These are phyloP conservation scores for Chalaropsis thielavioides DNA, from an alignment of 2,329 filamentous ascomycete species.

Conservation along the genomic window DNA sequence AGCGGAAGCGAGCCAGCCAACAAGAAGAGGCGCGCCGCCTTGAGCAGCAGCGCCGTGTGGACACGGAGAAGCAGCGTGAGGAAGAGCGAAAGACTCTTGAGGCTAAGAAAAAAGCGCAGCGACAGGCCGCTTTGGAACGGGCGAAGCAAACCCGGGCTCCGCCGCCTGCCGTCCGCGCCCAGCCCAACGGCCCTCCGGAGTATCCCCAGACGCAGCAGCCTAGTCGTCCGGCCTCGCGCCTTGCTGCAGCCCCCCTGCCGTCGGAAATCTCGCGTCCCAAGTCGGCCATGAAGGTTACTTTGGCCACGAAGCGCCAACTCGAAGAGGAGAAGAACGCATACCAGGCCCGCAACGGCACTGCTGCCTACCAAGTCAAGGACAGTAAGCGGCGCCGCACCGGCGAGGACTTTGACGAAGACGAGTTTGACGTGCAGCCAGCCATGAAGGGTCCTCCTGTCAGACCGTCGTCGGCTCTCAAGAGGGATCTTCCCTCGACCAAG, in stretches of 20 bases:
- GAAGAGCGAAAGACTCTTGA: slow-evolving; percentile 32
- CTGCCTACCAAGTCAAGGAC: slow-evolving; percentile 51
- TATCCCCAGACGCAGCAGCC: slow-evolving; percentile 27
- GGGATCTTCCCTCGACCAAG: slow-evolving; percentile 31
- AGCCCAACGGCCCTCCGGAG: slow-evolving; percentile 38
- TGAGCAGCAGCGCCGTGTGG: slow-evolving; percentile 45
- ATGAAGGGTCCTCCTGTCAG: slow-evolving; percentile 76
- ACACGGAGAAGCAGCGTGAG: slow-evolving; percentile 47
- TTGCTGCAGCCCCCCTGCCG: slow-evolving; percentile 34
- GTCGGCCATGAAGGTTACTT: slow-evolving; percentile 35
- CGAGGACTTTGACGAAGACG: slow-evolving; percentile 51
- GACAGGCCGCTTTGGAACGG: slow-evolving; percentile 48
- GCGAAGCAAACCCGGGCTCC: slow-evolving; percentile 51
- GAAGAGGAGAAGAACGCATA: slow-evolving; percentile 49
- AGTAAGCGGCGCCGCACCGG: slow-evolving; percentile 68
- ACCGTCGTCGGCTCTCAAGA: slow-evolving; percentile 55
- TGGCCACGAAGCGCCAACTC: slow-evolving; percentile 61
- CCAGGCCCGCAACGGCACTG: slow-evolving; percentile 36
- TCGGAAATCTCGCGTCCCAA: slow-evolving; percentile 26
- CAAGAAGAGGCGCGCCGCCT: slow-evolving; percentile 48
- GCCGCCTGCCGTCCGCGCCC: slow-evolving; percentile 42
- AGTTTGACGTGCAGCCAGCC: slow-evolving; percentile 39
- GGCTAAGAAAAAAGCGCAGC: slow-evolving; percentile 18
- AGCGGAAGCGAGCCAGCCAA: slow-evolving; percentile 54
- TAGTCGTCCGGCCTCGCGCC: slow-evolving; percentile 39